Conservation (phyloP, 192 early-diverging fungal genomes). For the Backusella liffmaniae region DNA sequence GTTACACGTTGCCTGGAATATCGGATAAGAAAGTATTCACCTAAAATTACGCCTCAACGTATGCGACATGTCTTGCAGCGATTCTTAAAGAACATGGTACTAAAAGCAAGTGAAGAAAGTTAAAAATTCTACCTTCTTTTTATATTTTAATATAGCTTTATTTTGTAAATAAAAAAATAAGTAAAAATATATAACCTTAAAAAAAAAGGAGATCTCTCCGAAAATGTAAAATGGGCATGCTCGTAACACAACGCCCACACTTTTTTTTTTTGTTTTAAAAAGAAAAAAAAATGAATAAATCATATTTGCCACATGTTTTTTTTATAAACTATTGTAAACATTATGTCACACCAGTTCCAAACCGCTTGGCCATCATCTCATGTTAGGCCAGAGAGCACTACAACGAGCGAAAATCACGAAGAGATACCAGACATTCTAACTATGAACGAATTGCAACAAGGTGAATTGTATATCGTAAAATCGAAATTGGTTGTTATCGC, state of each 20-base stretch:
- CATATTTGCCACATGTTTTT: not conserved
- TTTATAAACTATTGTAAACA: conserved; percentile 1
- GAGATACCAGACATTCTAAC: conserved; percentile 6
- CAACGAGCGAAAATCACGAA: not conserved
- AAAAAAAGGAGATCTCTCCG: not conserved
- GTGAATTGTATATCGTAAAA: conserved; percentile 34
- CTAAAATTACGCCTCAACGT: conserved; percentile 31
- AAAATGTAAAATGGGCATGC: not conserved
- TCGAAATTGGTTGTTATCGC: conserved; percentile 30
- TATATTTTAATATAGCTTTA: conserved; percentile 5
- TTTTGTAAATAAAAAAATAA: conserved; percentile 13
- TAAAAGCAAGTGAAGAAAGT: conserved; percentile 27
- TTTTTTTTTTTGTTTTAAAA: not conserved
- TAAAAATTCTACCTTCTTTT: not conserved
- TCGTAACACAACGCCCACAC: not conserved
- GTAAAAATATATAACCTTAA: not conserved
- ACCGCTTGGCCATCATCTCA: not conserved
- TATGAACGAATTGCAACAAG: conserved; percentile 31
- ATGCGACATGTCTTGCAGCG: conserved; percentile 36
- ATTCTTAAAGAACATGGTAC: conserved; percentile 40
- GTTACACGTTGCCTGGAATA: conserved; percentile 32
- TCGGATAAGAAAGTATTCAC: conserved; percentile 31
- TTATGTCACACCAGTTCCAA: not conserved
- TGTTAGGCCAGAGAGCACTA: not conserved
- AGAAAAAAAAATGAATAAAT: not conserved